Conservation (phyloP, 169 alveolate genomes). For the Plasmodium ovale region DNA sequence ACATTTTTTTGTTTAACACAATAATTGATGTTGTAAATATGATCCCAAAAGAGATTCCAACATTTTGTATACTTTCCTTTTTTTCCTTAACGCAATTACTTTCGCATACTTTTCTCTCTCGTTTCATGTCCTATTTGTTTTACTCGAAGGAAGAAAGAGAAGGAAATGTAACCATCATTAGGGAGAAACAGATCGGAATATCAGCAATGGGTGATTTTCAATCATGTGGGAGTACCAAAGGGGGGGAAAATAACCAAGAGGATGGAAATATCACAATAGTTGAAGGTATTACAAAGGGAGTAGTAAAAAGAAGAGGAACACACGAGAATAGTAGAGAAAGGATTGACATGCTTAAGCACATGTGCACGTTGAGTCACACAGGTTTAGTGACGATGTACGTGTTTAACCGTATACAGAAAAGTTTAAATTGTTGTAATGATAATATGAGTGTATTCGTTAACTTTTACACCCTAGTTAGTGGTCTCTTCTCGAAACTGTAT, state of each 20-base stretch:
- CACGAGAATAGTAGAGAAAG: background rate
- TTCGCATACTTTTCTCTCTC: conserved; percentile 13
- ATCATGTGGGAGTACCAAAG: no score
- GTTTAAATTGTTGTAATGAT: conserved; percentile 1
- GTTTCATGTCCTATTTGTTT: conserved; percentile 5
- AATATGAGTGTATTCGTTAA: conserved; percentile 17
- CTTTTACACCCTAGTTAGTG: conserved; percentile 19
- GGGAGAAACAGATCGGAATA: background rate
- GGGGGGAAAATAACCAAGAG: background rate
- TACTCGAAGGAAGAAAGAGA: background rate
- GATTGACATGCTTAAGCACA: conserved; percentile 15
- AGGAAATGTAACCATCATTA: background rate
- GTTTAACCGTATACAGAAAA: conserved; percentile 11
- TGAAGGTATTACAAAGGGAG: background rate
- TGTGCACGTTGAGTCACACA: conserved; percentile 50
- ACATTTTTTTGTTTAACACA: conserved; percentile 47
- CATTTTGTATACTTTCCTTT: conserved; percentile 6
- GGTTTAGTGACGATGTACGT: conserved; percentile 49
- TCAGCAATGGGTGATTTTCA: background rate
- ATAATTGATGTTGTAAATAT: conserved; percentile 46
- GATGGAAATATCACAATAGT: background rate
- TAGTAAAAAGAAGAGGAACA: background rate
- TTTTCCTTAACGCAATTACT: conserved; percentile 34
- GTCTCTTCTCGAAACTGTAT: conserved; percentile 26
- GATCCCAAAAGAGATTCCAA: conserved; percentile 1